Conservation (phyloP, 257 asterid genomes). For the Solanum pinnatisectum region DNA sequence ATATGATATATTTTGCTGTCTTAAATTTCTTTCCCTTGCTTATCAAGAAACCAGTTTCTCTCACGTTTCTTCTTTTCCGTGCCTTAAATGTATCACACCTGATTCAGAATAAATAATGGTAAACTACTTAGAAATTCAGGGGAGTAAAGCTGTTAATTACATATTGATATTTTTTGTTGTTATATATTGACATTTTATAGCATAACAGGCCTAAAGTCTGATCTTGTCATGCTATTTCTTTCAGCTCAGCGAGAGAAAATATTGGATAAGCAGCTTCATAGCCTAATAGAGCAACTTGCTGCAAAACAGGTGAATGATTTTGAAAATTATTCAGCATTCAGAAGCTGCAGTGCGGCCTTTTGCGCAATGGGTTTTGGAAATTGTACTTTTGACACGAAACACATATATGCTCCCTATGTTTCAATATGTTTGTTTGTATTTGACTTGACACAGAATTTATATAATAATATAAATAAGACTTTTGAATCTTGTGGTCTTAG, state of each 20-base stretch:
- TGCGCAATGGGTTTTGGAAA: neutral
- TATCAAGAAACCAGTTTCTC: neutral
- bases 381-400: neutral
- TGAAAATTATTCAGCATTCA: neutral
- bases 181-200: neutral
- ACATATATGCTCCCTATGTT: neutral
- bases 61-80: neutral
- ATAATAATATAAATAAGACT: neutral
- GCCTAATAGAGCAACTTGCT: constrained; percentile 87
- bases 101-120: neutral
- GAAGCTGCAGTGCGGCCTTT: neutral
- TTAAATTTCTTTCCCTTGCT: neutral
- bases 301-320: constrained; percentile 53
- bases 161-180: neutral
- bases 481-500: neutral
- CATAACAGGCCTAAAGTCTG: neutral
- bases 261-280: constrained; percentile 88
- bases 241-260: constrained; percentile 89
- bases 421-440: neutral
- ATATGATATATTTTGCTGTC: neutral
- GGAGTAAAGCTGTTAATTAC: neutral
- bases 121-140: neutral
- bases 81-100: neutral
- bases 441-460: neutral
- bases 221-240: constrained; percentile 5